phyloP scores from a whole-genome alignment of 495 filamentous ascomycete genomes.

The Sphaerosporella brunnea region DNA sequence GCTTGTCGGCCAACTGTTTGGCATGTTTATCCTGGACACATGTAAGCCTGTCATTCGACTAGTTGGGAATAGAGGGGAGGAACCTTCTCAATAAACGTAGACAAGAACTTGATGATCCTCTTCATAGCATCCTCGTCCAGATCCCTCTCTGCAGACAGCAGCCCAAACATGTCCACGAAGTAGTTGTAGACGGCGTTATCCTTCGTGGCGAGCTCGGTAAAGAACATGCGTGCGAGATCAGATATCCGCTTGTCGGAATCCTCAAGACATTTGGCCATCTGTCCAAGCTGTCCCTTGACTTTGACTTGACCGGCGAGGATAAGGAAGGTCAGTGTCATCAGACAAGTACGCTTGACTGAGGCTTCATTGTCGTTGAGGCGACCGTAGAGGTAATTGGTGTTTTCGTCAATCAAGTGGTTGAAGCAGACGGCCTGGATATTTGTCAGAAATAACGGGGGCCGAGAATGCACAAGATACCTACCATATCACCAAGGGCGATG shows the following conservation, averaged over 20 bases:
- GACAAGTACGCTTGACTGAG: conserved; percentile 87
- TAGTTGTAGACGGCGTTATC: conserved; percentile 99
- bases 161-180: conserved; percentile 96
- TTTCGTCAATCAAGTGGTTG: conserved; percentile 98
- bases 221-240: conserved; percentile 94
- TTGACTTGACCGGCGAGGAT: conserved; percentile 97
- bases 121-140: conserved; percentile 70
- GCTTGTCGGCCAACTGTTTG: conserved; percentile 82
- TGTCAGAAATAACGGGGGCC: not conserved
- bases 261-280: conserved; percentile 98
- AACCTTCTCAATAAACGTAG: conserved; percentile 95
- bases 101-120: conserved; percentile 77
- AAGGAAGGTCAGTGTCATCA: conserved; percentile 96
- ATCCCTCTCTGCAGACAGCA: conserved; percentile 63
- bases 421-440: conserved; percentile 60
- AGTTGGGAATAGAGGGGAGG: not conserved
- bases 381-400: conserved; percentile 93
- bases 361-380: conserved; percentile 73
- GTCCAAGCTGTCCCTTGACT: conserved; percentile 97
- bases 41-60: not conserved
- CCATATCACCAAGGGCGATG: conserved; percentile 91
- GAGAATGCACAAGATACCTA: not conserved
- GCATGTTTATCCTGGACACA: conserved; percentile 76
- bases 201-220: conserved; percentile 88
- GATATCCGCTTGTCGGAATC: conserved; percentile 84